Evolutionary conservation across 2,329 filamentous ascomycete species (phyloP).

Genomic region (Whalleya microplaca): DNA sequence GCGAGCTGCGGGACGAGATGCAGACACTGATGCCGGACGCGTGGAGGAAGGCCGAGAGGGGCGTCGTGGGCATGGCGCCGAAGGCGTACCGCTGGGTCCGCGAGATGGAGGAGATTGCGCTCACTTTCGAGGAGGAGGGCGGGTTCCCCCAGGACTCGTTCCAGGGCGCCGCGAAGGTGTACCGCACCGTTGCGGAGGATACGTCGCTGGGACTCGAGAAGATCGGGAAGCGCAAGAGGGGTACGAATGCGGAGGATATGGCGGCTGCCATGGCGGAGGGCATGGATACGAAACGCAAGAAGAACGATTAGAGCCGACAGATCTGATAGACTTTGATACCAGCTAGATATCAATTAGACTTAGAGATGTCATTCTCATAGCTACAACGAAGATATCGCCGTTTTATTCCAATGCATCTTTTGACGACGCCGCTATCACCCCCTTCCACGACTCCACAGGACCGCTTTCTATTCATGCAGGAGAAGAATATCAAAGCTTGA

Average conservation of each 20-base stretch:
- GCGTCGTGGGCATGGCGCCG: constrained; percentile 64
- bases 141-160: constrained; percentile 64
- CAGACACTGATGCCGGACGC: constrained; percentile 51
- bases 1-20: constrained; percentile 61
- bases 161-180: constrained; percentile 62
- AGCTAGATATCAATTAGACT: neutral
- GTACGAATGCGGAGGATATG: constrained; percentile 61
- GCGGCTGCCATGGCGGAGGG: constrained; percentile 44
- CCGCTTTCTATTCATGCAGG: too few species aligned
- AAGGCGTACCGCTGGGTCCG: constrained; percentile 80
- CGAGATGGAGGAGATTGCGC: constrained; percentile 77
- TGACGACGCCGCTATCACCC: too few species aligned
- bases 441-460: too few species aligned
- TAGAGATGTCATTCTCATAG: neutral
- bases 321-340: neutral
- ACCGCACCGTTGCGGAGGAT: constrained; percentile 63
- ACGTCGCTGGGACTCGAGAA: constrained; percentile 63
- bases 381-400: neutral
- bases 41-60: constrained; percentile 50
- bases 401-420: neutral
- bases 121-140: constrained; percentile 66
- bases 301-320: constrained; percentile 28
- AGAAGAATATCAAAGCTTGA: too few species aligned
- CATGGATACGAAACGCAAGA: constrained; percentile 37
- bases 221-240: constrained; percentile 58